Evolutionary conservation across 2,329 filamentous ascomycete species (phyloP).

Genomic region (Aspergillus fumigatiaffinis): DNA sequence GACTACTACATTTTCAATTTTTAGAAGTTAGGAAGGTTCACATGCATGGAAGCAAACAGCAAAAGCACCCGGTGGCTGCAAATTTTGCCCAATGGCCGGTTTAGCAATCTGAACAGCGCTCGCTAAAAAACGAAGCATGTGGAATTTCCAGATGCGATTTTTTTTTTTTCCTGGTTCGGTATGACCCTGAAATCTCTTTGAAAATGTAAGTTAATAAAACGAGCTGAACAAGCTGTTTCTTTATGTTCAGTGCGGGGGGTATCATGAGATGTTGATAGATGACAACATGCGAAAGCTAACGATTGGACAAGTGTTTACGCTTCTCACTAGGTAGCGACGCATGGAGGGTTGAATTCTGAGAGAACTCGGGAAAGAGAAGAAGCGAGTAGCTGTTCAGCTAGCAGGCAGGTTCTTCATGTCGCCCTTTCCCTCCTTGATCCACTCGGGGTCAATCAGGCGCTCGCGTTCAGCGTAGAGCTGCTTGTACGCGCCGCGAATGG

Average conservation of each 20-base stretch:
- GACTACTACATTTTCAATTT: neutral
- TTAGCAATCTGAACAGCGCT: neutral
- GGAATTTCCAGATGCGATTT: neutral
- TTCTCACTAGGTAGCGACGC: neutral
- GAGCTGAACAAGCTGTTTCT: neutral
- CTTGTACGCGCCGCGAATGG: constrained; percentile 93
- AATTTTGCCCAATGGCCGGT: neutral
- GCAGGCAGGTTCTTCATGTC: constrained; percentile 67
- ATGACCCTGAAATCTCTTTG: neutral
- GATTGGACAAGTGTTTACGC: neutral
- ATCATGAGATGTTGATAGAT: neutral
- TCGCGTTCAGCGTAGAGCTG: constrained; percentile 73
- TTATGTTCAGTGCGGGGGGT: neutral
- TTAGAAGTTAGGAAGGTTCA: neutral
- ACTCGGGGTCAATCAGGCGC: constrained; percentile 69
- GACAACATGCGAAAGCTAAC: neutral
- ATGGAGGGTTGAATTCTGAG: neutral
- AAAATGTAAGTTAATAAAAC: neutral
- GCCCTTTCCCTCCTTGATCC: constrained; percentile 68
- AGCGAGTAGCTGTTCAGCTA: constrained; percentile 28
- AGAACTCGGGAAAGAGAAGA: neutral
- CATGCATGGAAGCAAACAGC: neutral
- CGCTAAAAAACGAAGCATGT: neutral
- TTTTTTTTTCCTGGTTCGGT: neutral
- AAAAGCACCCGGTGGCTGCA: neutral